These are phyloP conservation scores for Diphasiastrum complanatum DNA, from an alignment of 83 land plant species.

Conservation along the genomic window DNA sequence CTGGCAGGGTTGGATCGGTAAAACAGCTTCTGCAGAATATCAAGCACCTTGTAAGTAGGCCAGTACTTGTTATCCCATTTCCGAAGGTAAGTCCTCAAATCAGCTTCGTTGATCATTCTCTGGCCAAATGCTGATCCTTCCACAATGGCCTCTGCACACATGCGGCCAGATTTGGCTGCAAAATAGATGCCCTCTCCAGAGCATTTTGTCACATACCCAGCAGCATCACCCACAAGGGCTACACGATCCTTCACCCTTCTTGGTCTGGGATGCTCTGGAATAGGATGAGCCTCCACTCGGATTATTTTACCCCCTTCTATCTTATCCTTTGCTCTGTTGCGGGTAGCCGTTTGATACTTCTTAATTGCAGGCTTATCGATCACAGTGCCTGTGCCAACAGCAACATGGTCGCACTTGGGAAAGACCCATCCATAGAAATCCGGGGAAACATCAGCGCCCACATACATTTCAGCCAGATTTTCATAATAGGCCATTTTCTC, in stretches of 20 bases:
- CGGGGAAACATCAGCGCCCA: conserved; percentile 84
- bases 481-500: conserved; percentile 74
- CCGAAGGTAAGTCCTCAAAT: conserved; percentile 65
- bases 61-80: conserved; percentile 87
- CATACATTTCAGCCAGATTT: conserved; percentile 89
- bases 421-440: conserved; percentile 97
- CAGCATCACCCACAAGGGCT: conserved; percentile 86
- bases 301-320: conserved; percentile 71
- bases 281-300: conserved; percentile 85
- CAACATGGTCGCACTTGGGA: conserved; percentile 94
- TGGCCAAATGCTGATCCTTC: conserved; percentile 52
- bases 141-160: conserved; percentile 87
- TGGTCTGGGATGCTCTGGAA: conserved; percentile 89
- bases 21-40: conserved; percentile 90
- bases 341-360: conserved; percentile 54
- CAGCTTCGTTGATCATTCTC: conserved; percentile 55
- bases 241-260: conserved; percentile 53
- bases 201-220: conserved; percentile 88
- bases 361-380: conserved; percentile 64
- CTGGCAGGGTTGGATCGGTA: conserved; percentile 90
- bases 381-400: conserved; percentile 89
- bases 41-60: conserved; percentile 95
- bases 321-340: conserved; percentile 57
- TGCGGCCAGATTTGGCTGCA: conserved; percentile 80
- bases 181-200: conserved; percentile 92